phyloP scores from a whole-genome alignment of 2,329 filamentous ascomycete species.

The Apiospora malaysiana region DNA sequence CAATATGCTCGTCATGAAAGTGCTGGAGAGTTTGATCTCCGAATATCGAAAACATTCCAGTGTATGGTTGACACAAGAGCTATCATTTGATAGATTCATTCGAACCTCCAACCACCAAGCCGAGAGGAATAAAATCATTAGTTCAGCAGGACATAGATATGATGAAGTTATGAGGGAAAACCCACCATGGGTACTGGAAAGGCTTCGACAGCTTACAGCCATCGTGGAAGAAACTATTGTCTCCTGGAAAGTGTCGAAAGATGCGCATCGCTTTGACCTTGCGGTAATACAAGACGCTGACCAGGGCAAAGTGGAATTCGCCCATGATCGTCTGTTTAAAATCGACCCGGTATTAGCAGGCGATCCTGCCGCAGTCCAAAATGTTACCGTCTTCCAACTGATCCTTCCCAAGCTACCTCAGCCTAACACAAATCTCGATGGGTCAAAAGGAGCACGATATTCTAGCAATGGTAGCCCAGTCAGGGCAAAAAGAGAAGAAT shows the following conservation, averaged over 20 bases:
- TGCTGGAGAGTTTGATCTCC: neutral
- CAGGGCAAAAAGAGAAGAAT: too few relatives aligned
- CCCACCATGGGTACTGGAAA: neutral
- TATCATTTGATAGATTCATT: neutral
- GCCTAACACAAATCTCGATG: too few relatives aligned
- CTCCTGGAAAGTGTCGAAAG: too few relatives aligned
- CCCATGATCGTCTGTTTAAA: neutral
- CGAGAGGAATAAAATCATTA: neutral
- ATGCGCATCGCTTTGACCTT: too few relatives aligned
- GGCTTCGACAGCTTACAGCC: neutral
- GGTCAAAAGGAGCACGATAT: too few relatives aligned
- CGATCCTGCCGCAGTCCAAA: neutral
- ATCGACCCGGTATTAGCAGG: neutral
- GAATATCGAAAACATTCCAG: neutral
- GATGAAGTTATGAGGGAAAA: neutral
- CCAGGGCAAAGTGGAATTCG: neutral
- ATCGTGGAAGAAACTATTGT: neutral
- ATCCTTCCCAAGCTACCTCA: neutral
- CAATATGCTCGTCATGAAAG: neutral
- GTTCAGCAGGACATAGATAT: neutral
- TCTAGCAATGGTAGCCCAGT: too few relatives aligned
- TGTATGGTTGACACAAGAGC: neutral
- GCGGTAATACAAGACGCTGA: neutral
- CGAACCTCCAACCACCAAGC: too few relatives aligned
- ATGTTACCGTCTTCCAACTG: neutral